phyloP scores from a whole-genome alignment of 306 rosid genomes.

The Corylus americana region DNA sequence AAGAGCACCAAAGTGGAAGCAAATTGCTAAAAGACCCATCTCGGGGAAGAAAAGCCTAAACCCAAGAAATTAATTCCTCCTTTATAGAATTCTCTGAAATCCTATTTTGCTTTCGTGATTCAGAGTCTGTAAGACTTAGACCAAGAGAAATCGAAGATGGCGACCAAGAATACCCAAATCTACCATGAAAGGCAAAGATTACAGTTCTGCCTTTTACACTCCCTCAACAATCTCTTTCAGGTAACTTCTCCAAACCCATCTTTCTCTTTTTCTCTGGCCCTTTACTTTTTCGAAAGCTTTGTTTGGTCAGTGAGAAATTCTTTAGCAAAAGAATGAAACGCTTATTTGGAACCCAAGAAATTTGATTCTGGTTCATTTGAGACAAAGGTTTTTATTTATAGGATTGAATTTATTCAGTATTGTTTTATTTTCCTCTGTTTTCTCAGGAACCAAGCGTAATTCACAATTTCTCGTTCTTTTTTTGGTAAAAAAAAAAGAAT shows the following conservation, averaged over 20 bases:
- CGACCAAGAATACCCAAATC: slow-evolving; percentile 41
- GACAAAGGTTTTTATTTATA: neutral
- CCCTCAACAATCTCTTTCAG: slow-evolving; percentile 92
- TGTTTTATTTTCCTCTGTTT: neutral
- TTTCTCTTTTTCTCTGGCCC: neutral
- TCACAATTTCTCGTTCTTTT: neutral
- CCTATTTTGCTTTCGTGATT: neutral
- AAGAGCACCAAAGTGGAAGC: too few species aligned
- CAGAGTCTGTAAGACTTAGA: neutral
- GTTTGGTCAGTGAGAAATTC: slow-evolving; percentile 6
- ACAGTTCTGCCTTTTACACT: slow-evolving; percentile 83
- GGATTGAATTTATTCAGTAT: neutral
- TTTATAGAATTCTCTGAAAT: neutral
- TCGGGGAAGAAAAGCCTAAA: neutral
- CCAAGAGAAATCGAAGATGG: slow-evolving; percentile 42
- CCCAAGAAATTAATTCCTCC: neutral
- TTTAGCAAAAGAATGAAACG: neutral
- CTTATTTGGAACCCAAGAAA: neutral
- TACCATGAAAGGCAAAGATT: slow-evolving; percentile 85
- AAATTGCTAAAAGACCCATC: neutral
- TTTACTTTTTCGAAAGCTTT: neutral
- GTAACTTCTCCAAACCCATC: slow-evolving; percentile 30
- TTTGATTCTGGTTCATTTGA: neutral
- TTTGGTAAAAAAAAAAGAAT: neutral
- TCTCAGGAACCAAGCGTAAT: neutral